A percentile compares a stretch with the other conserved stretches of the same genome.
Conservation (phyloP, 208 protist genomes). For the Acanthamoeba lenticulata region DNA sequence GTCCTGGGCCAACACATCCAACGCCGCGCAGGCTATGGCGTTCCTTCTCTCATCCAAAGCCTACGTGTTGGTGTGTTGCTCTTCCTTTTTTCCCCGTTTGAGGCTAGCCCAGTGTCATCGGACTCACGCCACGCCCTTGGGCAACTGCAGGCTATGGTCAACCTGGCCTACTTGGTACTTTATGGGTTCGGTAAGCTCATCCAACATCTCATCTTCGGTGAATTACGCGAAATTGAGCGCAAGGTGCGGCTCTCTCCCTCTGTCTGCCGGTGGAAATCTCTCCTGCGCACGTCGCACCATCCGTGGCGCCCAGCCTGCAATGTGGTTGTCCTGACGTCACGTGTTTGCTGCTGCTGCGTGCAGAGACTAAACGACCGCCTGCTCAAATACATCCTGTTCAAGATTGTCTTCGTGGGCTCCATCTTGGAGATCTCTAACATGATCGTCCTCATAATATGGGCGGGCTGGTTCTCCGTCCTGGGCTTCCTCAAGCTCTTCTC, state of each 20-base stretch:
- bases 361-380: slow-evolving; percentile 57
- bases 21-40: background rate
- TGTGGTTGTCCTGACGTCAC: background rate
- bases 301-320: background rate
- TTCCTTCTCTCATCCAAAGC: background rate
- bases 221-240: background rate
- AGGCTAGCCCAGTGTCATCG: no score
- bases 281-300: no score
- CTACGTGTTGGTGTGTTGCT: background rate
- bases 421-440: slow-evolving; percentile 52
- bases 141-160: background rate
- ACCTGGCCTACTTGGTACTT: background rate
- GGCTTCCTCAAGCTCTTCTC: slow-evolving; percentile 56
- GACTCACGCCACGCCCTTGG: background rate
- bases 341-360: background rate
- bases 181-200: slow-evolving; percentile 32
- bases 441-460: slow-evolving; percentile 22
- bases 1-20: background rate
- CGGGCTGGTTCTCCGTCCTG: slow-evolving; percentile 53
- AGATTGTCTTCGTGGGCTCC: slow-evolving; percentile 64
- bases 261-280: background rate
- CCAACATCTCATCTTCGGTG: slow-evolving; percentile 10
- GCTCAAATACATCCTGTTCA: slow-evolving; percentile 62
- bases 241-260: background rate
- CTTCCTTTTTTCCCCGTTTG: no score